Base-by-base conservation (phyloP, 2,329 filamentous ascomycete species). In the Penicillium thymicola region DNA sequence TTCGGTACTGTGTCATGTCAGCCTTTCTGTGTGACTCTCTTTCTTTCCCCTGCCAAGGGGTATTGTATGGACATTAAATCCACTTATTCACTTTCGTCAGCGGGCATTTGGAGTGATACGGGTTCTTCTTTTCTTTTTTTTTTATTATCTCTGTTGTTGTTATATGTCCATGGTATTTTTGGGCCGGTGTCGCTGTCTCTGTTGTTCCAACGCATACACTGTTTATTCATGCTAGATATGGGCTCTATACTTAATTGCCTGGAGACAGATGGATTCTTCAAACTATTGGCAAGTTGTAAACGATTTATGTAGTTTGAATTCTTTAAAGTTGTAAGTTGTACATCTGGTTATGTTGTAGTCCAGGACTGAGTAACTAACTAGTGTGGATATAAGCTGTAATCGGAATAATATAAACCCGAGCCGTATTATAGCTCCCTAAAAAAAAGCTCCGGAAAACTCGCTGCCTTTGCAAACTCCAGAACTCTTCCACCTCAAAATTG, bases 71-170 rank as follows among this genome's bases (percentile, higher is more conserved):
- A 66, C 67, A 73, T 69, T 67, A 59, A 48, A 66, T 69, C 65
- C 56, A 62, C 57, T 64, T 64, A 55, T 61, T 55, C 59, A 61
- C 48, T 54, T 64, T 66, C 54, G 62, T 65, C 65, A 70, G 68
- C 66, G 67, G 71, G 70, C 66, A 71, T 71, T 62, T 66, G 67
- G 70, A 66, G 68, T 69, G 66, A 64, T 67, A 56, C 56, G 64
- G 63, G 54, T 46, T 54, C 51, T 18, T 42, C 25, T 41, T 49
- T 57, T 52, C 11, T 30, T 30, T 32, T 32, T 30, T 21, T 21
- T 21, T 21, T 21, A 21, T 51, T 57, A 58, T 42, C 50, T 45
- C 43, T 34, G 27, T 38, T 54, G 57, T 57, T 60, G 43, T 61
- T 61, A 60, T 57, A 62, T 63, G 50, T 54, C 55, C 49, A 59